These are phyloP conservation scores for Talaromyces sp. DNA, from an alignment of 2,329 filamentous ascomycete species.

Conservation along the genomic window DNA sequence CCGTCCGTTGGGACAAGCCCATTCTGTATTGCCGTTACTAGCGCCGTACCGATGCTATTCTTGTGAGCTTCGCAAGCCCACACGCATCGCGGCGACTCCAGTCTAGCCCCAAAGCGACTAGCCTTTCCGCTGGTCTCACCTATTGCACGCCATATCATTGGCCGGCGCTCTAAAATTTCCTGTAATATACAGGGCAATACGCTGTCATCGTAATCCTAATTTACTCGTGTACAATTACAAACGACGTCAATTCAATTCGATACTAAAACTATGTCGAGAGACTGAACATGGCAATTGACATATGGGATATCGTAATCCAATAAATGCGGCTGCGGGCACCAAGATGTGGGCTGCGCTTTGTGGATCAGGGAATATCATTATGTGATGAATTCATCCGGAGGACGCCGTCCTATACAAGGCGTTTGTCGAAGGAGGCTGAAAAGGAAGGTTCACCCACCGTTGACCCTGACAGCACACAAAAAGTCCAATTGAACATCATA, in stretches of 20 bases:
- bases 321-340: not conserved
- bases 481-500: not conserved
- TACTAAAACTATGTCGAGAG: no score
- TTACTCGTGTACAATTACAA: not conserved
- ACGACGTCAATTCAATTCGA: not conserved
- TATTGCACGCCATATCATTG: not conserved
- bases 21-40: not conserved
- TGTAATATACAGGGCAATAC: not conserved
- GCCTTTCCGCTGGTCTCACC: not conserved
- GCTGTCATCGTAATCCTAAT: not conserved
- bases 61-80: not conserved
- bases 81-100: not conserved
- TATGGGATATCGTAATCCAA: not conserved
- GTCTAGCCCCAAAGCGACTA: not conserved
- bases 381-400: not conserved
- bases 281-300: not conserved
- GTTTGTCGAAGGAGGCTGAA: not conserved
- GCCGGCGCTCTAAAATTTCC: not conserved
- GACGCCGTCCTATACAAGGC: not conserved
- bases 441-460: not conserved
- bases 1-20: not conserved
- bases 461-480: not conserved
- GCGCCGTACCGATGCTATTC: not conserved
- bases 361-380: not conserved
- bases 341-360: not conserved